phyloP scores from a whole-genome alignment of 768 basidiomycete species.

The Auriscalpium orientale region DNA sequence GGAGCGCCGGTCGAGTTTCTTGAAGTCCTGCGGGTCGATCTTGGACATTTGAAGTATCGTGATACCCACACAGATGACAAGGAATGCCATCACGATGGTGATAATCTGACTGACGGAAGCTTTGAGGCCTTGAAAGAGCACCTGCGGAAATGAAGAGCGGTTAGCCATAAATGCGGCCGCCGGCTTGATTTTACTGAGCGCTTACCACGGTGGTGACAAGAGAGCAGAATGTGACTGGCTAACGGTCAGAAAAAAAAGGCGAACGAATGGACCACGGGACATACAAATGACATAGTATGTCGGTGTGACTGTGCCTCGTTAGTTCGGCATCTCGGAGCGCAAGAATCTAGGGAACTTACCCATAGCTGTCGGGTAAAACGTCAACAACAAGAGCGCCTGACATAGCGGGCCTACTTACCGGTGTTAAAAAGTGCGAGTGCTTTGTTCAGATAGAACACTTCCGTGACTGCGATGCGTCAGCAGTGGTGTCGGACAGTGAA shows the following conservation, averaged over 20 bases:
- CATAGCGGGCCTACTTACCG: constrained; percentile 34
- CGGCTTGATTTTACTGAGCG: constrained; percentile 3
- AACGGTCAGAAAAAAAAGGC: constrained; percentile 6
- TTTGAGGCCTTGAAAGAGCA: constrained; percentile 85
- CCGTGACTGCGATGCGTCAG: constrained; percentile 47
- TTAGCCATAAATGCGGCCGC: neutral
- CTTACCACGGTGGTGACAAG: constrained; percentile 77
- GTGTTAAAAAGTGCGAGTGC: constrained; percentile 95
- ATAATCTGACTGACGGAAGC: constrained; percentile 74
- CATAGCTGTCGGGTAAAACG: constrained; percentile 41
- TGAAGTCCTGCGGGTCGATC: constrained; percentile 78
- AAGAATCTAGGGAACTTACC: constrained; percentile 33
- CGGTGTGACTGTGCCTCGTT: constrained; percentile 54
- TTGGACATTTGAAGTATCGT: constrained; percentile 93
- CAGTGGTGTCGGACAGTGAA: constrained; percentile 8
- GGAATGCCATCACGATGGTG: constrained; percentile 87
- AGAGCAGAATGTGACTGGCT: constrained; percentile 71
- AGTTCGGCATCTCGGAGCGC: constrained; percentile 19
- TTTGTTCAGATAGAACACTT: constrained; percentile 93
- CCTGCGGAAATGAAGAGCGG: constrained; percentile 28
- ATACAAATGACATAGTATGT: constrained; percentile 82
- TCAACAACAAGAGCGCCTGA: constrained; percentile 1
- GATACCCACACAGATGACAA: constrained; percentile 88
- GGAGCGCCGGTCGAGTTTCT: constrained; percentile 75
- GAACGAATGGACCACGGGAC: constrained; percentile 17